phyloP scores from a whole-genome alignment of 768 basidiomycete species.

The Tephrocybe rancida region DNA sequence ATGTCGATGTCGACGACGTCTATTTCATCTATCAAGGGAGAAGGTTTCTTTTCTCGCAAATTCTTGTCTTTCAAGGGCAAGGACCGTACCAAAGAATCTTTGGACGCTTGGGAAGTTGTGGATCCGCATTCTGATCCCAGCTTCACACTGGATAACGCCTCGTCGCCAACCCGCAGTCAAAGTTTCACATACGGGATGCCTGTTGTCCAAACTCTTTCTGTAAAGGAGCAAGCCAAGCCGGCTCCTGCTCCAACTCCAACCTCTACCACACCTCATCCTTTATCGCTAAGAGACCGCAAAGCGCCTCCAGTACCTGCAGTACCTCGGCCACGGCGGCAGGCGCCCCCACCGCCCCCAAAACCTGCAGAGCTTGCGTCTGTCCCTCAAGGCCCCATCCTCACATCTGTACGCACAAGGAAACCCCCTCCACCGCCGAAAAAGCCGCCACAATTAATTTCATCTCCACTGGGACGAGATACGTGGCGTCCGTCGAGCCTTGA shows the following conservation, averaged over 20 bases:
- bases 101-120: slow-evolving; percentile 52
- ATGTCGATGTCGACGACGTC: slow-evolving; percentile 35
- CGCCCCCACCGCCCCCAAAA: slow-evolving; percentile 19
- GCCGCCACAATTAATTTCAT: slow-evolving; percentile 20
- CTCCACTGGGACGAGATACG: slow-evolving; percentile 31
- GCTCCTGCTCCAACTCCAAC: slow-evolving; percentile 11
- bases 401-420: slow-evolving; percentile 33
- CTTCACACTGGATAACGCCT: slow-evolving; percentile 25
- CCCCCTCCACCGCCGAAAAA: slow-evolving; percentile 25
- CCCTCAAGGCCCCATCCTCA: slow-evolving; percentile 28
- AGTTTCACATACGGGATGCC: slow-evolving; percentile 29
- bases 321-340: slow-evolving; percentile 25
- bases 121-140: slow-evolving; percentile 24
- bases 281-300: slow-evolving; percentile 29
- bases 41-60: slow-evolving; percentile 34
- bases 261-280: slow-evolving; percentile 14
- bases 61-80: slow-evolving; percentile 43
- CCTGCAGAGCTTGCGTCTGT: slow-evolving; percentile 12
- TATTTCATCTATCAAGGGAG: slow-evolving; percentile 34
- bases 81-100: slow-evolving; percentile 36
- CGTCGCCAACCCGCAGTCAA: slow-evolving; percentile 29
- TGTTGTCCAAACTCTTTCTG: slow-evolving; percentile 2
- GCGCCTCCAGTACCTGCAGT: slow-evolving; percentile 26
- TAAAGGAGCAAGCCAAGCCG: slow-evolving; percentile 1
- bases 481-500: slow-evolving; percentile 14